These are phyloP conservation scores for Microbotryum silenes-acaulis DNA, from an alignment of 1,284 basidiomycete genomes.

Conservation along the genomic window DNA sequence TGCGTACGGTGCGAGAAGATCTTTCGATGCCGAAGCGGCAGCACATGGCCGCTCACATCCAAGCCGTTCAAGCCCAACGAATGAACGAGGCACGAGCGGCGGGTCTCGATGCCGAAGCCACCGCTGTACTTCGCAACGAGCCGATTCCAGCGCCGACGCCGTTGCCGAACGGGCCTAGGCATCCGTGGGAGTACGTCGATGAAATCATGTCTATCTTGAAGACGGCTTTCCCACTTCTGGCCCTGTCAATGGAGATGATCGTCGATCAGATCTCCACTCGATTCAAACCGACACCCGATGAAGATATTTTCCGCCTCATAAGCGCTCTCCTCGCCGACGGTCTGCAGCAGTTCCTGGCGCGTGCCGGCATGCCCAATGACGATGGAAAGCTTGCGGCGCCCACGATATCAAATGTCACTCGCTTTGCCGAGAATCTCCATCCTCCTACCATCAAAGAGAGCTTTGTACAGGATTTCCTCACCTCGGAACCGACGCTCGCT, in stretches of 20 bases:
- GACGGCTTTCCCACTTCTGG: constrained; percentile 90
- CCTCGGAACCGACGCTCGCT: constrained; percentile 67
- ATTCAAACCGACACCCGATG: constrained; percentile 85
- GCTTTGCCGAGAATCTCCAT: constrained; percentile 62
- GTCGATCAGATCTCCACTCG: constrained; percentile 88
- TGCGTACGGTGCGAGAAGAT: constrained; percentile 88
- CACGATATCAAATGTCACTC: constrained; percentile 52
- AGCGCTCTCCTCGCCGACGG: constrained; percentile 65
- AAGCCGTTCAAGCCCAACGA: constrained; percentile 6
- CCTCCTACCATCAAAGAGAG: constrained; percentile 20
- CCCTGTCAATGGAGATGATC: constrained; percentile 93
- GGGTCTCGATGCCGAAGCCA: constrained; percentile 23
- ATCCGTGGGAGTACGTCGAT: constrained; percentile 81
- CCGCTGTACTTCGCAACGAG: constrained; percentile 8
- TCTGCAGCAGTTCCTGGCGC: constrained; percentile 59
- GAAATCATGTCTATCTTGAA: constrained; percentile 92
- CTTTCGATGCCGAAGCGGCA: constrained; percentile 48
- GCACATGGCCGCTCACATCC: constrained; percentile 21
- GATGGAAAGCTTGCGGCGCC: constrained; percentile 62
- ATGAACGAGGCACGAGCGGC: constrained; percentile 34
- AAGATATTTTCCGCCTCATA: constrained; percentile 89
- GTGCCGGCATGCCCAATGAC: constrained; percentile 49
- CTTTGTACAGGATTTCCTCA: constrained; percentile 66
- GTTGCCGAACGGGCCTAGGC: constrained; percentile 29
- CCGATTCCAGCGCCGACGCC: constrained; percentile 13